phyloP scores from a whole-genome alignment of 2,329 filamentous ascomycete species.

The Amphichorda felina region DNA sequence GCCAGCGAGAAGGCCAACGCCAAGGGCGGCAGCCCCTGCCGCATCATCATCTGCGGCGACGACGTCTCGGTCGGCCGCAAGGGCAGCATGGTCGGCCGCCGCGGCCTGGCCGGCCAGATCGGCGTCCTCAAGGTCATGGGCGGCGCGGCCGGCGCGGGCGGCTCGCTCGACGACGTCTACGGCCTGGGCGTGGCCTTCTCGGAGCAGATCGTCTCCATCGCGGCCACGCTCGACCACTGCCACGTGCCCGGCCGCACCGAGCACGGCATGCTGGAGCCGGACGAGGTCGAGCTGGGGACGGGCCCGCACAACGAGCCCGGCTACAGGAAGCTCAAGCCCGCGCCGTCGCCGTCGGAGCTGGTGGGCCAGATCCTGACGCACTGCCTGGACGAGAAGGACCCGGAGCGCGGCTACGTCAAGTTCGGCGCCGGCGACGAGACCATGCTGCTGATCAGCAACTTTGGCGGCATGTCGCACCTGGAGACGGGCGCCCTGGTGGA shows the following conservation, averaged over 20 bases:
- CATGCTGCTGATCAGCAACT: constrained; percentile 45
- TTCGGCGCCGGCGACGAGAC: constrained; percentile 35
- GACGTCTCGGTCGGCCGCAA: constrained; percentile 52
- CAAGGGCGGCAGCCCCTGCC: constrained; percentile 34
- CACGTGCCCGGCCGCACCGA: constrained; percentile 42
- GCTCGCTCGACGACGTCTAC: constrained; percentile 36
- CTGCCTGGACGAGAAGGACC: constrained; percentile 45
- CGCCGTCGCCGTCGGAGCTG: constrained; percentile 33
- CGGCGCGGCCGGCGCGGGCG: constrained; percentile 33
- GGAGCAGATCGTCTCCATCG: constrained; percentile 41
- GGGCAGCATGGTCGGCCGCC: constrained; percentile 44
- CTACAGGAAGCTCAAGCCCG: constrained; percentile 41
- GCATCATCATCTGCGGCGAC: constrained; percentile 50
- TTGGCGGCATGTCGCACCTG: constrained; percentile 44
- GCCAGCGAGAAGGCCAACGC: constrained; percentile 46
- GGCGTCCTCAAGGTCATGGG: constrained; percentile 46
- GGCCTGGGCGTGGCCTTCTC: constrained; percentile 36
- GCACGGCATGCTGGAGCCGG: constrained; percentile 30
- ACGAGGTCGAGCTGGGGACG: constrained; percentile 52
- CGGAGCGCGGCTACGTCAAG: constrained; percentile 34
- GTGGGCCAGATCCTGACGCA: constrained; percentile 46
- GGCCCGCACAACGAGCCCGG: constrained; percentile 58
- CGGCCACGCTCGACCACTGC: constrained; percentile 48
- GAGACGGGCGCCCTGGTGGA: constrained; percentile 43
- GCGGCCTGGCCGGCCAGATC: constrained; percentile 50